Conservation (phyloP, 2,329 filamentous ascomycete genomes). For the Aspergillus sp. region DNA sequence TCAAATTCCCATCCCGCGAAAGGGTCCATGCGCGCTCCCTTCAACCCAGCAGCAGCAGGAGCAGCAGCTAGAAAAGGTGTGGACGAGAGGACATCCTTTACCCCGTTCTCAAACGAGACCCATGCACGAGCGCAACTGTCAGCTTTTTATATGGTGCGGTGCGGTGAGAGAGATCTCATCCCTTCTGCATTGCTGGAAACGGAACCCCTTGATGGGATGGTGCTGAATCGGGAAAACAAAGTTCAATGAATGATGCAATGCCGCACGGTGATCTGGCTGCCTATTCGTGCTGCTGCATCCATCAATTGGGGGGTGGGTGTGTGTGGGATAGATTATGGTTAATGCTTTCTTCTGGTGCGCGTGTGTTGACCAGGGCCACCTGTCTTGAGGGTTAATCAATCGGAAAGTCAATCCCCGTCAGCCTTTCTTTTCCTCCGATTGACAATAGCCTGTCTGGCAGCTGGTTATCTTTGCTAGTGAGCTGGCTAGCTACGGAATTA, state of each 20-base stretch:
- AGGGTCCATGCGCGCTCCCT: not conserved
- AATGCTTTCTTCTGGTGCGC: no score
- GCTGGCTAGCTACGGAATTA: not conserved
- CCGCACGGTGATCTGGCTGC: not conserved
- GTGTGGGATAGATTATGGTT: not conserved
- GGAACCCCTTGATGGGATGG: no score
- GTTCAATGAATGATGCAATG: slow-evolving; percentile 1
- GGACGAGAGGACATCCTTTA: not conserved
- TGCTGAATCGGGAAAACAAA: not conserved
- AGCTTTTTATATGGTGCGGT: no score
- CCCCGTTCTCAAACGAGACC: no score
- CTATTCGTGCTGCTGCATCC: not conserved
- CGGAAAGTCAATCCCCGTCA: not conserved
- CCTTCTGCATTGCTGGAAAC: no score
- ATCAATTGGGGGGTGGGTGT: not conserved
- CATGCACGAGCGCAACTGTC: no score
- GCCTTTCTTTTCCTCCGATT: no score
- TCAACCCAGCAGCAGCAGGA: not conserved
- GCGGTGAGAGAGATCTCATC: no score
- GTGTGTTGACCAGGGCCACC: no score
- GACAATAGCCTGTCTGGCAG: not conserved
- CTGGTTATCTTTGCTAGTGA: not conserved
- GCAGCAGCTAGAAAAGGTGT: not conserved
- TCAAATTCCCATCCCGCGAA: not conserved
- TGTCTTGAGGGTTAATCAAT: not conserved